Evolutionary conservation across 2,329 filamentous ascomycete genomes (phyloP).

Genomic region (Fusarium neocosmosporiellum): DNA sequence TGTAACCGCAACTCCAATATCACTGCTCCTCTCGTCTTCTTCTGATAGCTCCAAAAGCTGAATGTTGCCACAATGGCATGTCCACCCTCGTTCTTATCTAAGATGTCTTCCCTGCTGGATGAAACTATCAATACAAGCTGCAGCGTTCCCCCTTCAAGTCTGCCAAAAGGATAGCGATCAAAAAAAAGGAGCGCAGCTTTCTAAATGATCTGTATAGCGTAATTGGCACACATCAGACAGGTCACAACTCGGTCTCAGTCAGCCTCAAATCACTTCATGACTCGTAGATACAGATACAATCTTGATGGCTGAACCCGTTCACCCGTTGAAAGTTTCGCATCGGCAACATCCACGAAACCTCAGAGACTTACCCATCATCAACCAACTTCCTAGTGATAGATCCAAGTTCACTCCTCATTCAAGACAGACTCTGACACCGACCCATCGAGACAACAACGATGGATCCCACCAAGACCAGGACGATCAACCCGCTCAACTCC

Average conservation of each 20-base stretch:
- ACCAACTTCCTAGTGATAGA: constrained; percentile 46
- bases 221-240: background rate
- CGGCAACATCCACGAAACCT: constrained; percentile 61
- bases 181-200: background rate
- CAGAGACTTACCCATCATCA: constrained; percentile 47
- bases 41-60: background rate
- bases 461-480: background rate
- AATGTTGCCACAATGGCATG: background rate
- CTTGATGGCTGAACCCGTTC: constrained; percentile 55
- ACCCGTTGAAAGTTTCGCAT: constrained; percentile 57
- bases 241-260: constrained; percentile 31
- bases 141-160: background rate
- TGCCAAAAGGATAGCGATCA: background rate
- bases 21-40: background rate
- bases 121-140: background rate
- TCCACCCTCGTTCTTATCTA: background rate
- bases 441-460: too few species aligned
- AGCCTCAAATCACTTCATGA: constrained; percentile 40
- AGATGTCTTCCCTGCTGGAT: background rate
- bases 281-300: constrained; percentile 36
- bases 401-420: constrained; percentile 47
- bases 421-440: constrained; percentile 12
- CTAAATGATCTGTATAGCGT: background rate
- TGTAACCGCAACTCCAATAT: background rate
- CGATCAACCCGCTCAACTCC: background rate